Evolutionary conservation across 305 asterid genomes (phyloP), one percentile per base, ranked within the genome.

Genomic region (Andrographis paniculata): DNA sequence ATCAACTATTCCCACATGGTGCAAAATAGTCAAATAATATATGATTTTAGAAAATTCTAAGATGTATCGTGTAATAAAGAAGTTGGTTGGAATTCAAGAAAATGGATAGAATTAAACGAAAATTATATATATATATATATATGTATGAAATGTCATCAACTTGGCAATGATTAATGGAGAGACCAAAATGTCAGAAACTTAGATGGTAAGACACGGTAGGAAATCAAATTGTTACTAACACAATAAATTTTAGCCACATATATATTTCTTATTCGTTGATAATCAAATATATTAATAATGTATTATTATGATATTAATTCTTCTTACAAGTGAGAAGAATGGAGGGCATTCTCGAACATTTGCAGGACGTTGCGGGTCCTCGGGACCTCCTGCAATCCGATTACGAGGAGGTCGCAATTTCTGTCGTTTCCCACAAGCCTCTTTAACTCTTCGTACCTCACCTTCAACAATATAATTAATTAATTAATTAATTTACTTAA

Each of bases 311-410:
- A 24, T n/a, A n/a, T 3, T 24, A 8, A 24, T 4, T 40, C 8
- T 14, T 20, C 79, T 62, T 73, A 78, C 88, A 58, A 37, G n/a
- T 75, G 83, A 27, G 85, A 71, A 54, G 56, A 66, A 48, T 45
- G 44, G 20, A 82, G 49, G 48, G 64, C 71, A 13, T 55, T 64
- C 64, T 73, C 73, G 58, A 82, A 56, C 23, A 78, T 31, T 48
- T 51, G 62, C 47, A 59, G 24, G 54, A 82, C 48, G 27, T 82
- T 73, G 12, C 37, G 43, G 1, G n/a, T n/a, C n/a, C 73, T 47
- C 2, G 93, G 85, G 47, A 63, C 93, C 45, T 82, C 93, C 53
- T 82, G 93, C 67, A 82, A 65, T 21, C 93, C 93, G 43, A 79
- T 61, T 52, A 78, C 88, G 0, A 82, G 63, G 21, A 82, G 57